A percentile compares a stretch with the other conserved stretches of the same genome.
Conservation (phyloP, 768 basidiomycete species). For the Rhodosporidiobolus sp. region DNA sequence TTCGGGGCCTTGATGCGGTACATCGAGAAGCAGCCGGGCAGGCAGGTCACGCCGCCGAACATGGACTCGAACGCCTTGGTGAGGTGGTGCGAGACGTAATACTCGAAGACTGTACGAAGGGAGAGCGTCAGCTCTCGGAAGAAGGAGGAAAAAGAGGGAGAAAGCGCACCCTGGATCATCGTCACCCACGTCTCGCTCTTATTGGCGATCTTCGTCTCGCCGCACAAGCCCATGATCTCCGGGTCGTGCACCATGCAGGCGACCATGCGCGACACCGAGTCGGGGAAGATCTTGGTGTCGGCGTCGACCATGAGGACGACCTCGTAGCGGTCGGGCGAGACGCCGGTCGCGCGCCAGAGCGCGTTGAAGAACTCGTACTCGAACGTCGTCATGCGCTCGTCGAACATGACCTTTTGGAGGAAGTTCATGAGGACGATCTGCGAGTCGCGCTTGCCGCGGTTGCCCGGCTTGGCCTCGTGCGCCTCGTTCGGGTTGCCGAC, state of each 20-base stretch:
- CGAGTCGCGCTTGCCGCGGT: slow-evolving; percentile 96
- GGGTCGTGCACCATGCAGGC: slow-evolving; percentile 94
- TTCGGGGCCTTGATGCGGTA: slow-evolving; percentile 99
- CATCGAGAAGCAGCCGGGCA: slow-evolving; percentile 99
- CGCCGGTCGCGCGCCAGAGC: slow-evolving; percentile 89
- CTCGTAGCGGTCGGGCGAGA: slow-evolving; percentile 94
- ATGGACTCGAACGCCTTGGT: slow-evolving; percentile 99
- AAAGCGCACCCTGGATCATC: slow-evolving; percentile 87
- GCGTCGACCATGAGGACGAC: slow-evolving; percentile 61
- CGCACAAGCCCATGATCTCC: slow-evolving; percentile 98
- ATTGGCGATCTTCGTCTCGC: slow-evolving; percentile 99
- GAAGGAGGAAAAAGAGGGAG: background rate
- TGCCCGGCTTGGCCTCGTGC: slow-evolving; percentile 89
- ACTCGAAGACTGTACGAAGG: slow-evolving; percentile 80
- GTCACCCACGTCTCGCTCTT: slow-evolving; percentile 98
- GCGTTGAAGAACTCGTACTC: slow-evolving; percentile 99
- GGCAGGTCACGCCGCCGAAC: slow-evolving; percentile 98
- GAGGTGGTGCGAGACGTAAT: slow-evolving; percentile 98
- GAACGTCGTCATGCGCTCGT: slow-evolving; percentile 98
- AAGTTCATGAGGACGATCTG: slow-evolving; percentile 98
- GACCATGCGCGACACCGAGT: slow-evolving; percentile 91
- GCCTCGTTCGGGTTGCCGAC: slow-evolving; percentile 86
- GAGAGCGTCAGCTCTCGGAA: background rate
- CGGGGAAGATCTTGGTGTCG: slow-evolving; percentile 83
- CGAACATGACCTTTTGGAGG: slow-evolving; percentile 99